Base-by-base conservation (phyloP, 2,329 filamentous ascomycete species). In the Hypoxylon rubiginosum region DNA sequence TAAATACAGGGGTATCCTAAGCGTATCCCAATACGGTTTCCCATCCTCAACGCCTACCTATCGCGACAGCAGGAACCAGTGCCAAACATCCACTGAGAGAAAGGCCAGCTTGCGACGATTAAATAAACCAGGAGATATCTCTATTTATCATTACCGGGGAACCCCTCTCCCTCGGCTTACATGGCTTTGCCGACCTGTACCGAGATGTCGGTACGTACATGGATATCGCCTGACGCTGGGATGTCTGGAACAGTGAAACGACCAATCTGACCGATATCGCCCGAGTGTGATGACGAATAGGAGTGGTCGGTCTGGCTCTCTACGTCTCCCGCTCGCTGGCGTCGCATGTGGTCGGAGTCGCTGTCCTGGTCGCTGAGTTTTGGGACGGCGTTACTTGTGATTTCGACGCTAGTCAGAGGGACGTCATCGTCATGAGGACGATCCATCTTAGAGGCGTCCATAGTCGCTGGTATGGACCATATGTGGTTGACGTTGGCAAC, bases 401-500 rank as follows among this genome's bases (percentile, higher is more conserved):
- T 56, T 10, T 69, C 53, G 34, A 72, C 41, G 48, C 54, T 62
- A 13, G 46, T 70, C 19, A 72, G 26, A 26, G 66, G 66, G 15
- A 72, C 46, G n/a, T 53, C 56, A 17, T 72, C 70, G 32, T 65
- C 61, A 13, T 67, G 55, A 24, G 41, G 32, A 53, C 28, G 8
- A 10, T 67, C 63, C 1, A 61, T 17, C 32, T 64, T 67, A 6
- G 64, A 55, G n/a, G 30, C 48, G 28, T 64, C 56, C 10, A 66
- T 6, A 21, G 48, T 61, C 26, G 59, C 65, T 8, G 62, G 64
- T 15, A 64, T 60, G 11, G 66, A 62, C 67, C 69, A 70, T 17
- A 70, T 41, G 17, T 70, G 63, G 41, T 70, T 70, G 19, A 71
- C n/a, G 30, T 69, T 71, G 11, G 58, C 45, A n/a, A 71, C 66